Percentiles rank a stretch among this genome's conserved stretches.
phyloP scores from a whole-genome alignment of 306 rosid species.

The Styphnolobium japonicum region DNA sequence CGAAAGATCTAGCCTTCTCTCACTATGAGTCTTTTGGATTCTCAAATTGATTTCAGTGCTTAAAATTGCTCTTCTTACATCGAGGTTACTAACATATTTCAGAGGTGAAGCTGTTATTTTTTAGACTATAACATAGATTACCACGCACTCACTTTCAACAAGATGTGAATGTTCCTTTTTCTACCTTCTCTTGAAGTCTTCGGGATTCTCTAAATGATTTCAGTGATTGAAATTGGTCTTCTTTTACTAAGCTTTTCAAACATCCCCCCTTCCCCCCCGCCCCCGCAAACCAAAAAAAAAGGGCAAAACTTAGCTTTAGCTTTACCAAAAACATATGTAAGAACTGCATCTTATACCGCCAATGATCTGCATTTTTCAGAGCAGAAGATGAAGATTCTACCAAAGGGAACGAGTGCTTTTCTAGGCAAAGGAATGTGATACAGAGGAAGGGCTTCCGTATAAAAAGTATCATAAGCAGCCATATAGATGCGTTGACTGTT shows the following conservation, averaged over 20 bases:
- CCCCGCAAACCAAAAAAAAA: background rate
- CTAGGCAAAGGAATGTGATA: conserved; percentile 45
- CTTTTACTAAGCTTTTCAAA: background rate
- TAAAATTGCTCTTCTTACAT: background rate
- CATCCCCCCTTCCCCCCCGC: background rate
- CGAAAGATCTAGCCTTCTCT: background rate
- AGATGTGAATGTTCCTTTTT: background rate
- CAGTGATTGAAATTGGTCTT: background rate
- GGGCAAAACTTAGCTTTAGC: background rate
- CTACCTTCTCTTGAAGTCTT: background rate
- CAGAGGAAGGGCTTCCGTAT: conserved; percentile 44
- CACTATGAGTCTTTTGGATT: background rate
- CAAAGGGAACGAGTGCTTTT: conserved; percentile 37
- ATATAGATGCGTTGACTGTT: conserved; percentile 52
- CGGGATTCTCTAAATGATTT: background rate
- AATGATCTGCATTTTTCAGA: conserved; percentile 42
- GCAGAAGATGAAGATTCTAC: conserved; percentile 50
- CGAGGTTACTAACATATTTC: background rate
- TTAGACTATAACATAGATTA: background rate
- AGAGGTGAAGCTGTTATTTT: background rate
- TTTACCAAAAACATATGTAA: background rate
- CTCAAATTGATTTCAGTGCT: background rate
- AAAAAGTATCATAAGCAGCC: conserved; percentile 56
- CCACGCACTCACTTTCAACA: background rate
- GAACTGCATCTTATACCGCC: background rate